Evolutionary conservation across 768 basidiomycete genomes (phyloP), one percentile per base, ranked within the genome.

Genomic region (Bullera alba): DNA sequence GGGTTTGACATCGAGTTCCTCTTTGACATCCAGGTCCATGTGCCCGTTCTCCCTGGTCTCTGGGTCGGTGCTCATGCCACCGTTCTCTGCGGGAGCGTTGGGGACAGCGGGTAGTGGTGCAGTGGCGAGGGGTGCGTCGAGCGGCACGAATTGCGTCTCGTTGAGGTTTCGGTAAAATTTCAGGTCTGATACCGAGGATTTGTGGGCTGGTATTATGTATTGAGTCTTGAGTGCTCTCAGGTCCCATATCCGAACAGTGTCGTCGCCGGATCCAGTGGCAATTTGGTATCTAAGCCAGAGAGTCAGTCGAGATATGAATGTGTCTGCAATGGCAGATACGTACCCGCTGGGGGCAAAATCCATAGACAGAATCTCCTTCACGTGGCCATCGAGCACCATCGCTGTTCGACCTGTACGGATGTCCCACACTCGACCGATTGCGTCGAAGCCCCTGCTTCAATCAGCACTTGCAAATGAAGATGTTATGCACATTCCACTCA

Each of bases 201-300:
- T 79, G 76, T 99, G 95, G 0, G 91, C 95, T 1, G 93, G 92
- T 59, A 97, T 95, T 35, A 89, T 96, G 73, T 95, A 90, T 10
- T 91, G 75, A n/a, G 89, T 83, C 60, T 85, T 89, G 27, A 95
- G 79, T 15, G 87, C 85, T 32, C 95, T 84, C 76, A 97, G 83
- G 75, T 99, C 95, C 95, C 95, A 99, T 77, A 97, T 88, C 42
- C 92, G 85, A 65, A 99, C 86, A 0, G 95, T 95, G 69, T 97
- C 95, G 73, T 99, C 95, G 38, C 87, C 90, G 3, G 91, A 84
- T 30, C 93, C 95, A 0, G 95, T 95, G 26, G 92, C 95, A 42
- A 99, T 84, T 79, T 97, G 93, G 67, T 95, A 92, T 54, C 92
- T 96, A 23, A 42, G 54, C 38, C 43, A 41, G 56, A 41, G 42